Base-by-base conservation (phyloP, 1,284 basidiomycete species). In the Heterobasidion parviporum region DNA sequence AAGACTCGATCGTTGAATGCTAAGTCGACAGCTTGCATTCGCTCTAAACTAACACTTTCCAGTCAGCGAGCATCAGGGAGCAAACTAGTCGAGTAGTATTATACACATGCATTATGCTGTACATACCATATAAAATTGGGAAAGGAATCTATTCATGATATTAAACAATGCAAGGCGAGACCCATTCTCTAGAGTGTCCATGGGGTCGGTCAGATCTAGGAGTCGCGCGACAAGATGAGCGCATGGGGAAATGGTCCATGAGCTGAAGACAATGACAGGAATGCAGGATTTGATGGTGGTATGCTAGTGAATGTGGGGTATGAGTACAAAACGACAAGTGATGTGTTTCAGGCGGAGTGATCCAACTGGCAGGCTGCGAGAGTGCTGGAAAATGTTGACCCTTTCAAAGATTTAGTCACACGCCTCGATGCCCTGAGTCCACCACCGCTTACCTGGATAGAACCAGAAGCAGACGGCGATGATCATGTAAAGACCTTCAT, bases 401-500 rank as follows among this genome's bases (percentile, higher is more conserved):
- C 71, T 69, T 43, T 1, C 3, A n/a, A 49, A 8, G 12, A 2
- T 10, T 20, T 9, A 26, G 26, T 26, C 26, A 5, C 4, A 26
- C 26, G 26, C 26, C 26, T 26, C 26, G 4, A 26, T 26, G 26
- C 26, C 26, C 26, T 26, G 8, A 10, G 38, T 41, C 12, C 14
- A 35, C 8, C 33, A 34, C 38, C 26, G 36, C 16, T 38, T 16
- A 54, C 79, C 79, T 52, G 80, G 80, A 61, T 84, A 84, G 67
- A 76, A 85, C 82, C 82, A 87, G 68, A 85, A 85, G 0, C 79
- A 79, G n/a, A 83, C 75, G 16, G 73, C 82, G 45, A 85, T 76
- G 55, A 85, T 83, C n/a, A 83, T 60, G 66, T 86, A 87, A 15
- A 87, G 71, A 53, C 75, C 82, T 83, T 56, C 7, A 35, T n/a